Base-by-base conservation (phyloP, 257 asterid genomes). In the Nicotiana paniculata region DNA sequence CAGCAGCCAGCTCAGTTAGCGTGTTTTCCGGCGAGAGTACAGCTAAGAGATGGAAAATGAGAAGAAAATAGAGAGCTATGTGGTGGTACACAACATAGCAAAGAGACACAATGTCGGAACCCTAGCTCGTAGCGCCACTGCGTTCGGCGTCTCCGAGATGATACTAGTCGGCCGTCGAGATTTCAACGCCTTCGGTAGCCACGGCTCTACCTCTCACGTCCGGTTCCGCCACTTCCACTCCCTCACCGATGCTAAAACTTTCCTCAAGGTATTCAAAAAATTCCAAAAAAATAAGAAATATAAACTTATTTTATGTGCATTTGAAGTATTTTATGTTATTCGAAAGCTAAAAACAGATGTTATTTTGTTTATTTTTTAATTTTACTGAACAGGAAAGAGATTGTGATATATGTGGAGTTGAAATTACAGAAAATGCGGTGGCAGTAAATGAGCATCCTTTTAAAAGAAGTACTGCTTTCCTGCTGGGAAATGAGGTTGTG, bases 101-200 rank as follows among this genome's bases (percentile, higher is more conserved):
- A 96, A 96, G 91, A 91, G 98, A 88, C 99, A 96, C 88, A 96
- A 96, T 92, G 97, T 96, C 37, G 99, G 99, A 24, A 96, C 99
- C 39, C 89, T 96, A 79, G 98, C 98, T 37, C 94, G 98, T 85
- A 96, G 99, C 91, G 97, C 97, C 89, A 93, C 96, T 24, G 99
- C 97, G n/a, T 93, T 96, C 79, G 99, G 98, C 4, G 98, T 96
- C 9, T 67, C 96, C 63, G 98, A 96, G 90, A 58, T 96, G 77
- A 93, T 96, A 43, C 79, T 96, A 18, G 97, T 96, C 2, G 99
- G 99, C 78, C 95, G 95, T 81, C 88, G 97, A 3, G 99, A 96
- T 77, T 96, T 96, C 95, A 96, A 94, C 86, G 78, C 99, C 65
- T 96, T 96, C 53, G 99, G 99, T 9, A 94, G 98, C 91, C 99